Percentiles rank a stretch among this genome's conserved stretches.
Conservation (phyloP, 371 early-diverging fungal species). For the Umbelopsis sp. region DNA sequence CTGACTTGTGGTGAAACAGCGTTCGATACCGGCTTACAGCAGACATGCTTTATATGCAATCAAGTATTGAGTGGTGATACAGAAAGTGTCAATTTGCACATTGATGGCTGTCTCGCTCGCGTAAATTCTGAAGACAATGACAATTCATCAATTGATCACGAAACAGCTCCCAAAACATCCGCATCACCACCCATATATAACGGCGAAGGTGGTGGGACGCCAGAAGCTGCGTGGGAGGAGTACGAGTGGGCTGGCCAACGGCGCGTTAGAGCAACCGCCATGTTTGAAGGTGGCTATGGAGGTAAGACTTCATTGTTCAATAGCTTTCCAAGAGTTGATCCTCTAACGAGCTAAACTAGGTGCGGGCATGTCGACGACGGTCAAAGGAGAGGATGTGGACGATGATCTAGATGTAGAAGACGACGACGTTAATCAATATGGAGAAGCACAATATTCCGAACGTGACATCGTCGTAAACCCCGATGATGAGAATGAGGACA, state of each 20-base stretch:
- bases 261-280: conserved; percentile 78
- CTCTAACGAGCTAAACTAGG: conserved; percentile 33
- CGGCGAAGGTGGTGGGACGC: conserved; percentile 18
- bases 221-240: conserved; percentile 58
- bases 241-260: conserved; percentile 89
- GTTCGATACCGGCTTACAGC: conserved; percentile 23
- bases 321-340: neutral
- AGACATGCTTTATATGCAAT: conserved; percentile 79
- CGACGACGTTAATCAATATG: conserved; percentile 76
- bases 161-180: conserved; percentile 6
- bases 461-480: conserved; percentile 54
- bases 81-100: conserved; percentile 68
- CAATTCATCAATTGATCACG: conserved; percentile 3
- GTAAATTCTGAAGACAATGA: conserved; percentile 15
- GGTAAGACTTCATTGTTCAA: conserved; percentile 30
- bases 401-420: conserved; percentile 83
- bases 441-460: conserved; percentile 75
- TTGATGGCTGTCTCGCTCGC: conserved; percentile 67
- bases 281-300: conserved; percentile 82
- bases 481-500: conserved; percentile 57
- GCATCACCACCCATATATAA: conserved; percentile 6
- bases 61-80: conserved; percentile 60
- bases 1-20: conserved; percentile 19
- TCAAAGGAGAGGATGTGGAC: conserved; percentile 65
- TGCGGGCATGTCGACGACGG: conserved; percentile 57